Base-by-base conservation (phyloP, 2,329 filamentous ascomycete genomes). In the Tolypocladium inflatum region DNA sequence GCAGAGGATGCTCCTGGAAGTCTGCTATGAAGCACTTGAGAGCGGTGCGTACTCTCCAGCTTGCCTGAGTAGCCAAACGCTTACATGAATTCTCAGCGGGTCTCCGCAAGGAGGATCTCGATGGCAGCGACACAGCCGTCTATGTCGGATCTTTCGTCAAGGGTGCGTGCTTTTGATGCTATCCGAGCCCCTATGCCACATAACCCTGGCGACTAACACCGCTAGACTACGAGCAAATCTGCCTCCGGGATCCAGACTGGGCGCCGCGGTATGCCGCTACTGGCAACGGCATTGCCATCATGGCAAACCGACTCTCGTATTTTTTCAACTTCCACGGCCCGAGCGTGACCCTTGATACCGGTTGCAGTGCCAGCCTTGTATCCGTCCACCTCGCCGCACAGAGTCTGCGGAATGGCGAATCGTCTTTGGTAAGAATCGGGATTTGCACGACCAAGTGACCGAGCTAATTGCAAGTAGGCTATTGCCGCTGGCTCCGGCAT, bases 311-410 rank as follows among this genome's bases (percentile, higher is more conserved):
- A 0, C 74, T 84, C 15, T 83, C 80, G 0, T 80, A 83, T 64
- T 77, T 74, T 59, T 82, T 81, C 66, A 76, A 84, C 61, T 69
- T 84, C 19, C 73, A 74, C 15, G 82, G 82, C 0, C 79, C 81
- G 2, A 82, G 79, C 62, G 74, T 84, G 67, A 83, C 80, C 0
- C 68, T 85, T 17, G 82, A 85, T 56, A 85, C 83, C 1, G 83
- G 80, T 23, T 86, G 83, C 66, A 84, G 80, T 30, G 78, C 77
- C 13, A 80, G 78, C 54, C 71, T 85, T 23, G 77, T 82, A 4
- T 78, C 79, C 0, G 72, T 85, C 4, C 78, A 85, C 62, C 67
- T 80, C 39, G 82, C 79, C 2, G 77, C 76, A 21, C 78, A 80
- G 55, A 78, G 76, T 30, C 67, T 85, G 1, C 70, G 75, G 9